A percentile compares a stretch with the other conserved stretches of the same genome.
Evolutionary conservation across 768 basidiomycete species (phyloP).

Genomic region (Paxillus ammoniavirescens): DNA sequence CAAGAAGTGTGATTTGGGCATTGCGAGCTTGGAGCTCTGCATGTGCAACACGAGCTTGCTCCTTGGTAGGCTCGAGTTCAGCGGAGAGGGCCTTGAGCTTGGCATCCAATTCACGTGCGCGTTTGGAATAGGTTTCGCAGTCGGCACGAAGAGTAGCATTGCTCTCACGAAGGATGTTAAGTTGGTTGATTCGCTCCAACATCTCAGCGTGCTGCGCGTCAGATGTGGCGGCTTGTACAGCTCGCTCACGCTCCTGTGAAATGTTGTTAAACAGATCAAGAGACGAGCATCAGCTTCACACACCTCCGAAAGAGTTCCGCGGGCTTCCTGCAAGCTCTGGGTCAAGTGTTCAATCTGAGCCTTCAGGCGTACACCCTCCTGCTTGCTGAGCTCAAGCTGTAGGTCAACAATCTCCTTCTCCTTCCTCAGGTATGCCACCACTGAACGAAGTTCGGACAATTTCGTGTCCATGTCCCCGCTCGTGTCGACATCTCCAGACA

Average conservation of each 20-base stretch:
- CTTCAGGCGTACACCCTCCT: constrained; percentile 73
- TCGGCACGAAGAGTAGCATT: constrained; percentile 83
- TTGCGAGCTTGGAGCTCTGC: constrained; percentile 76
- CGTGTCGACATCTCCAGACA: constrained; percentile 43
- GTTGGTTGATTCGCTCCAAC: constrained; percentile 81
- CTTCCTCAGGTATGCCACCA: constrained; percentile 79
- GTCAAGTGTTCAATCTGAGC: constrained; percentile 72
- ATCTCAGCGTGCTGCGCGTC: constrained; percentile 82
- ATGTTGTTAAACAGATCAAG: constrained; percentile 1
- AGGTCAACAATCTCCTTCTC: constrained; percentile 93
- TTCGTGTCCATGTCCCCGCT: constrained; percentile 59
- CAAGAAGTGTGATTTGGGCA: constrained; percentile 64
- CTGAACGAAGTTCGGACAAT: constrained; percentile 69
- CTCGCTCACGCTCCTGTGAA: constrained; percentile 75
- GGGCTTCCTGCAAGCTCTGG: constrained; percentile 67
- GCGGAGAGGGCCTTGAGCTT: constrained; percentile 55
- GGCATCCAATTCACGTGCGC: constrained; percentile 61
- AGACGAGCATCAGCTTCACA: constrained; percentile 5
- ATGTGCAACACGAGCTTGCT: constrained; percentile 59
- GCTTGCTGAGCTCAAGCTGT: constrained; percentile 76
- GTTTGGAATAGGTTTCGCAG: constrained; percentile 66
- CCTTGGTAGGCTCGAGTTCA: constrained; percentile 74
- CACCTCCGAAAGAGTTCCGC: constrained; percentile 71
- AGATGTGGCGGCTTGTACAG: constrained; percentile 65
- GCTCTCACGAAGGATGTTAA: constrained; percentile 84